Conservation (phyloP, 352 stramenopile species). For the Phytophthora melonis region DNA sequence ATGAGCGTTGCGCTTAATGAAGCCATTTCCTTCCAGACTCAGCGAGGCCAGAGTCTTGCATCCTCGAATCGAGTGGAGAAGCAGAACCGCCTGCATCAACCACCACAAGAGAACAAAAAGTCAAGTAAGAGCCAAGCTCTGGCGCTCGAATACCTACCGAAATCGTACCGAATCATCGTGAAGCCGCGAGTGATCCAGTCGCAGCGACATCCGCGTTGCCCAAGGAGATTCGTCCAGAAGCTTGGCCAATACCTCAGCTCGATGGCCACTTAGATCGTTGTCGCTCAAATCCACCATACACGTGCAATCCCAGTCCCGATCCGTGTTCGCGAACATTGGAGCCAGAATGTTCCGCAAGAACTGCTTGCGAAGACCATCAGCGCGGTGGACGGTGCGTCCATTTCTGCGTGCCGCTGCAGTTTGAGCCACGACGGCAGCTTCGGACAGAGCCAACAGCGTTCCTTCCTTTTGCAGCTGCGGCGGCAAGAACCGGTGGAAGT, state of each 20-base stretch:
- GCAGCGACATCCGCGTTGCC: conserved; percentile 50
- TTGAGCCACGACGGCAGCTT: conserved; percentile 37
- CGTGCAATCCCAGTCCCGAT: conserved; percentile 33
- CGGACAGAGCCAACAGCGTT: conserved; percentile 31
- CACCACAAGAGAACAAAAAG: background rate
- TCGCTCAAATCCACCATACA: conserved; percentile 79
- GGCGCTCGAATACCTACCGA: background rate
- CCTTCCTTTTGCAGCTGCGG: conserved; percentile 35
- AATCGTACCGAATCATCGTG: conserved; percentile 67
- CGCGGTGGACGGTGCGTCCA: conserved; percentile 29
- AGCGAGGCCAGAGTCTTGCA: conserved; percentile 65
- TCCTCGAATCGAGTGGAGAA: conserved; percentile 67
- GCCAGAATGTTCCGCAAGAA: conserved; percentile 66
- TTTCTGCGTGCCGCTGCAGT: conserved; percentile 25
- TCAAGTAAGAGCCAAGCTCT: background rate
- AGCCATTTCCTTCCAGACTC: conserved; percentile 79
- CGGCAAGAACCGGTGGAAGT: conserved; percentile 33
- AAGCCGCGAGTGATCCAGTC: conserved; percentile 63
- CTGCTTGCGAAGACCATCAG: conserved; percentile 51
- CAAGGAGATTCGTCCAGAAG: conserved; percentile 57
- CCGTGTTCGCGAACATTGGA: conserved; percentile 75
- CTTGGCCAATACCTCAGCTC: conserved; percentile 57
- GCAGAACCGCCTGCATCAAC: conserved; percentile 52
- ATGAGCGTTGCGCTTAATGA: conserved; percentile 44
- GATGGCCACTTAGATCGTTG: conserved; percentile 68